These are phyloP conservation scores for Starmera stellimalicola DNA, from an alignment of 1,139 yeast genomes.

Conservation along the genomic window DNA sequence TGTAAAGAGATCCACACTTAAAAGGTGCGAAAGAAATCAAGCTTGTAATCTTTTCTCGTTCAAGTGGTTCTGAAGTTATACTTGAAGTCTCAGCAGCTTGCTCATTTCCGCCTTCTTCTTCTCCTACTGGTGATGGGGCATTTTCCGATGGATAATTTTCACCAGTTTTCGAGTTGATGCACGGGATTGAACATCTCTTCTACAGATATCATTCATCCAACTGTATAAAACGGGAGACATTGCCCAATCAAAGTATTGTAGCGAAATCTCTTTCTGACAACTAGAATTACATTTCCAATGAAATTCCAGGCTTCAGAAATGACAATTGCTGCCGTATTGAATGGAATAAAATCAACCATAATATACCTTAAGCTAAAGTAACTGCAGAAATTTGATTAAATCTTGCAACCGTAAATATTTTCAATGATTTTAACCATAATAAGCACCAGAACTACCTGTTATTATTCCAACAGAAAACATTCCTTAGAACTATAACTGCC, in stretches of 20 bases:
- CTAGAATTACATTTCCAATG: constrained; percentile 33
- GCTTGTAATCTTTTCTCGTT: background rate
- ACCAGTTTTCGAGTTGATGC: constrained; percentile 31
- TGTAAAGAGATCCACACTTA: no score
- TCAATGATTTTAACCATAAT: constrained; percentile 18
- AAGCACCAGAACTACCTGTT: constrained; percentile 29
- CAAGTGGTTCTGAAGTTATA: background rate
- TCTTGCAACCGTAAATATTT: constrained; percentile 15
- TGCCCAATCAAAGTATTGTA: constrained; percentile 36
- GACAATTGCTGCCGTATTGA: constrained; percentile 50
- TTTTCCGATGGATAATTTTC: constrained; percentile 5
- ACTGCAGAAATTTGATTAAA: constrained; percentile 20
- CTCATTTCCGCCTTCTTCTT: background rate
- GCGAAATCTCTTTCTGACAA: constrained; percentile 40
- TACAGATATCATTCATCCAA: constrained; percentile 31
- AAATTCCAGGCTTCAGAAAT: constrained; percentile 42
- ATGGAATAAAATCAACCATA: constrained; percentile 36
- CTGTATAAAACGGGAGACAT: constrained; percentile 31
- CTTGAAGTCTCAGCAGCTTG: background rate
- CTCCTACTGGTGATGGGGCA: background rate
- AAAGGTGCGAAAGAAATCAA: background rate
- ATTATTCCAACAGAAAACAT: constrained; percentile 57
- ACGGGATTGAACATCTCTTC: constrained; percentile 30
- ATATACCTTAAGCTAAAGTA: constrained; percentile 26
- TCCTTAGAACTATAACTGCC: constrained; percentile 13